Conservation (phyloP, 2,329 filamentous ascomycete species). For the Cercospora sp. region DNA sequence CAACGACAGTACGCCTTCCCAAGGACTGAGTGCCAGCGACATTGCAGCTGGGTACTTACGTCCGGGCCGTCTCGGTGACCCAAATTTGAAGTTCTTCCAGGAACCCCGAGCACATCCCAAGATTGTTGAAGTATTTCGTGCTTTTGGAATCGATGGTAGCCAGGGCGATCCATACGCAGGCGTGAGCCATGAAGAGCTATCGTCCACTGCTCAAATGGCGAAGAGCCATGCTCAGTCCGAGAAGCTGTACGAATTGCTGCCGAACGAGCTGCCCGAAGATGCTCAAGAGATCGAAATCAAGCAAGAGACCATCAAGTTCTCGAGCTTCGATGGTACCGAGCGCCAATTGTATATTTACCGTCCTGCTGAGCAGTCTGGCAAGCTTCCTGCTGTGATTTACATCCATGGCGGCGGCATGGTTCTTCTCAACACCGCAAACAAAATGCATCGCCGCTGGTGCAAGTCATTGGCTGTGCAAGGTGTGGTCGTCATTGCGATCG, state of each 20-base stretch:
- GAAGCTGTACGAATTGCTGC: conserved; percentile 76
- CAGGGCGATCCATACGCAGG: conserved; percentile 23
- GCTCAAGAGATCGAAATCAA: conserved; percentile 23
- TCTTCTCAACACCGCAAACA: conserved; percentile 24
- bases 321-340: conserved; percentile 28
- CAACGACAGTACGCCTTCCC: not conserved
- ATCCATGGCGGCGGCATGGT: conserved; percentile 38
- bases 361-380: conserved; percentile 12
- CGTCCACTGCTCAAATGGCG: conserved; percentile 24
- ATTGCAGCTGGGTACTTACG: conserved; percentile 18
- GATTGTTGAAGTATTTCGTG: conserved; percentile 25
- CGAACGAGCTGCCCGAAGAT: conserved; percentile 54
- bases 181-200: conserved; percentile 23
- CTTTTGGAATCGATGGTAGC: conserved; percentile 27
- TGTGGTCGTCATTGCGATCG: conserved; percentile 32
- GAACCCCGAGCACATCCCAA: conserved; percentile 33
- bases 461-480: conserved; percentile 31
- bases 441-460: conserved; percentile 33
- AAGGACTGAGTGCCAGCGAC: not conserved
- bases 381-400: conserved; percentile 34
- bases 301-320: conserved; percentile 23
- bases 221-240: conserved; percentile 19
- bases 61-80: conserved; percentile 31
- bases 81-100: conserved; percentile 28
- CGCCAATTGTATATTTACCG: conserved; percentile 29